Evolutionary conservation across 768 basidiomycete species (phyloP).

Genomic region (Phaeolepiota aurea): DNA sequence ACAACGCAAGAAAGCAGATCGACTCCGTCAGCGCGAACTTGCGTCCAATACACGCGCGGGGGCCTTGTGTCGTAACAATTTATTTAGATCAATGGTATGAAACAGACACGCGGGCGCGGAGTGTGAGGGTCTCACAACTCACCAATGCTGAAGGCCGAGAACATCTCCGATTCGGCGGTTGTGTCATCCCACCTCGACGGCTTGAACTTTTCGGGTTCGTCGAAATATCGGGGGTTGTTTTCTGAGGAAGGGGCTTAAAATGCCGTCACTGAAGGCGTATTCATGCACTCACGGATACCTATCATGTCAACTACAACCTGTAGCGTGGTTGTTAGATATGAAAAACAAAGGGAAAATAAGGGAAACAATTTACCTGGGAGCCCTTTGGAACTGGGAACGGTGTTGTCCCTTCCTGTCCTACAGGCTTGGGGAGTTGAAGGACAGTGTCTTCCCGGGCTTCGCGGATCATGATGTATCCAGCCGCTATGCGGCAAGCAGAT

Average conservation of each 20-base stretch:
- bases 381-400: conserved; percentile 19
- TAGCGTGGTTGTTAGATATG: too few species aligned
- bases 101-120: neutral
- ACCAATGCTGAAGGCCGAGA: conserved; percentile 43
- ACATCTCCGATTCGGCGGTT: conserved; percentile 30
- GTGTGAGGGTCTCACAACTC: conserved; percentile 2
- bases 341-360: too few species aligned
- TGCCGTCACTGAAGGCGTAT: neutral
- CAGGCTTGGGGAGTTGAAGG: conserved; percentile 14
- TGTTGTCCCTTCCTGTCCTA: conserved; percentile 15
- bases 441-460: conserved; percentile 18
- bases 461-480: conserved; percentile 16
- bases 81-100: neutral
- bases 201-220: conserved; percentile 35
- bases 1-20: conserved; percentile 41
- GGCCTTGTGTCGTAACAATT: conserved; percentile 23
- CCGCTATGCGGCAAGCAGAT: conserved; percentile 15
- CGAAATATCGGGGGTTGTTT: conserved; percentile 41
- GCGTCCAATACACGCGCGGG: conserved; percentile 45
- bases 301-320: conserved; percentile 40
- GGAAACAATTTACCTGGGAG: conserved; percentile 15
- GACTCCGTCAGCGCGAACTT: conserved; percentile 47
- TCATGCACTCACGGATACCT: conserved; percentile 31
- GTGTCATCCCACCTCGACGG: conserved; percentile 44
- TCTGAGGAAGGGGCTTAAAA: conserved; percentile 17